These are phyloP conservation scores for Tuber melanosporum DNA, from an alignment of 495 filamentous ascomycete genomes.

Conservation along the genomic window DNA sequence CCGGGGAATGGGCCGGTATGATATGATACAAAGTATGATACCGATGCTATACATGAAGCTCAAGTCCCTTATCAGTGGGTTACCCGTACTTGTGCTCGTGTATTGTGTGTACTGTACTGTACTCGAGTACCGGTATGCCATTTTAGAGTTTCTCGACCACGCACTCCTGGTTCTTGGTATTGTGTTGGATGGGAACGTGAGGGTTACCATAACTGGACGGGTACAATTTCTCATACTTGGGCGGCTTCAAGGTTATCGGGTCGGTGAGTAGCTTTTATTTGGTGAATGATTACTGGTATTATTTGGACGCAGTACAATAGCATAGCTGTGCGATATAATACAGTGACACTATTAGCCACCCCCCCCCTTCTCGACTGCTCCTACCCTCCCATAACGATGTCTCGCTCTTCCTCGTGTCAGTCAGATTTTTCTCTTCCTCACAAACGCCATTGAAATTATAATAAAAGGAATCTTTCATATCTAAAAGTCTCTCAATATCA, in stretches of 20 bases:
- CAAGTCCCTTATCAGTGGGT: background rate
- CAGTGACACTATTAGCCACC: background rate
- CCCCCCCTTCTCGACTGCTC: background rate
- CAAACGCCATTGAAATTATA: background rate
- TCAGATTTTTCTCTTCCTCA: background rate
- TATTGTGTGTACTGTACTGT: too few species aligned
- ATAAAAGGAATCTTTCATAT: background rate
- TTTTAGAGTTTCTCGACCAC: background rate
- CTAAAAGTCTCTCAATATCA: slow-evolving; percentile 73
- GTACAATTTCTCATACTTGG: background rate
- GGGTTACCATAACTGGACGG: background rate
- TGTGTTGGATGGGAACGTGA: background rate
- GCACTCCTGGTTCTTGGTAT: background rate
- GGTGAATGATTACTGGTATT: background rate
- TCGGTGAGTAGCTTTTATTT: background rate
- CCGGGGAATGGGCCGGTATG: background rate
- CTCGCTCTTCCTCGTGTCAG: background rate
- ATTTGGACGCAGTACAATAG: background rate
- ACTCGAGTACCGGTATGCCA: too few species aligned
- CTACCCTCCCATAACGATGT: background rate
- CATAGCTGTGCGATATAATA: background rate
- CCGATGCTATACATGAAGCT: background rate
- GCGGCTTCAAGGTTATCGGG: background rate
- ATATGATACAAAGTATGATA: background rate
- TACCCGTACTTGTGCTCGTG: background rate